phyloP scores from a whole-genome alignment of 768 basidiomycete genomes.

The Leccinum obscurum region DNA sequence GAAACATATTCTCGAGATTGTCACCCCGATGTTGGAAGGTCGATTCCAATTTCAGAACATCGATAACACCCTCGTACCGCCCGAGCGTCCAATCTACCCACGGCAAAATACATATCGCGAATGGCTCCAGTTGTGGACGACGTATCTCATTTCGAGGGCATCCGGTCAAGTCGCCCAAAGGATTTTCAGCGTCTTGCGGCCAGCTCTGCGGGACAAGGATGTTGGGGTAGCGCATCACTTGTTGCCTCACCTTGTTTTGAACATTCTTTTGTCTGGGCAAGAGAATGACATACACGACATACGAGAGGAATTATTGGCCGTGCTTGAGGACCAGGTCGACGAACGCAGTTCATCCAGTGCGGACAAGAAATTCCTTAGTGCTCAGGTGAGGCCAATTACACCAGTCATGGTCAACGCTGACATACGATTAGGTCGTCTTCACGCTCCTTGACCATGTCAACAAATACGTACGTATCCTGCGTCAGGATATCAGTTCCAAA shows the following conservation, averaged over 20 bases:
- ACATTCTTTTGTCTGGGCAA: constrained; percentile 75
- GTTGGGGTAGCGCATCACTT: constrained; percentile 92
- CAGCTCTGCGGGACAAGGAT: constrained; percentile 82
- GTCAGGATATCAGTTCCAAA: constrained; percentile 59
- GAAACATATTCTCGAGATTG: constrained; percentile 80
- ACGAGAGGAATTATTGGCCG: constrained; percentile 71
- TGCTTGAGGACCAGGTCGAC: constrained; percentile 86
- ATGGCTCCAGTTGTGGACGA: constrained; percentile 92
- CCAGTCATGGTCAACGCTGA: constrained; percentile 1
- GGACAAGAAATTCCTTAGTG: constrained; percentile 87
- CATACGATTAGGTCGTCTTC: constrained; percentile 76
- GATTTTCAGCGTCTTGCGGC: constrained; percentile 79
- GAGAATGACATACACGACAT: constrained; percentile 65
- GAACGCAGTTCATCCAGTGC: constrained; percentile 52
- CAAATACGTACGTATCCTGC: constrained; percentile 78
- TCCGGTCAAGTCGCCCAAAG: constrained; percentile 55
- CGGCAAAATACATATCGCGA: constrained; percentile 83
- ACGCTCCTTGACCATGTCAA: constrained; percentile 93
- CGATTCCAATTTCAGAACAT: constrained; percentile 62
- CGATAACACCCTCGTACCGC: constrained; percentile 39
- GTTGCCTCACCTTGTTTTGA: constrained; percentile 88
- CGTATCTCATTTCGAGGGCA: constrained; percentile 70
- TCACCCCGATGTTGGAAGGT: constrained; percentile 78
- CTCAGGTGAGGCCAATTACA: constrained; percentile 63
- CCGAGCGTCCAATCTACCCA: constrained; percentile 77